Evolutionary conservation across 495 filamentous ascomycete genomes (phyloP).

Genomic region (Paragyromitra xinjiangensis): DNA sequence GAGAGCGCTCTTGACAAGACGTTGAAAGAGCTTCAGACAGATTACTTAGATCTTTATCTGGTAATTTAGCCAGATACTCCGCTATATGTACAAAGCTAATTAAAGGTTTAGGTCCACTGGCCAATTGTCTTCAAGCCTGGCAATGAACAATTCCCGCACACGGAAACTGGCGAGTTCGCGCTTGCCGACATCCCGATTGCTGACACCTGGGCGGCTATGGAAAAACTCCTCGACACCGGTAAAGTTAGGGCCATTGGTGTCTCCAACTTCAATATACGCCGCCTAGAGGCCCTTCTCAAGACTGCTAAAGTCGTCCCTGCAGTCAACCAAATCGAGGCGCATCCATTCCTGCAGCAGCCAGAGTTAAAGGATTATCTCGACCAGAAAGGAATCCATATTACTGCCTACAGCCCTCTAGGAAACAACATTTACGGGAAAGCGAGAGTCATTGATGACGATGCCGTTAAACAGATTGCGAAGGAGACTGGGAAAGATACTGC

Average conservation of each 20-base stretch:
- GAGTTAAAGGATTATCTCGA: conserved; percentile 63
- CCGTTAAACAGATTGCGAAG: conserved; percentile 61
- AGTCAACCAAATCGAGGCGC: conserved; percentile 94
- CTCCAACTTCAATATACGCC: conserved; percentile 79
- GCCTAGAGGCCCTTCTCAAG: conserved; percentile 76
- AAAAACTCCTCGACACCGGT: conserved; percentile 71
- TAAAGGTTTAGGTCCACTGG: conserved; percentile 70
- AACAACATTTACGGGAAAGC: conserved; percentile 65
- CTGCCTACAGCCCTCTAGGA: conserved; percentile 70
- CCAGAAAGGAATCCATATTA: conserved; percentile 65
- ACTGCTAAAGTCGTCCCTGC: conserved; percentile 74
- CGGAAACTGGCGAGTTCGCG: conserved; percentile 27
- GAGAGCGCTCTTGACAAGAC: conserved; percentile 74
- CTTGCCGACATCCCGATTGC: conserved; percentile 58
- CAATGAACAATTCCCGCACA: conserved; percentile 51
- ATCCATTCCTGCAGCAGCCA: conserved; percentile 75
- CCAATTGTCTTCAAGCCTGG: conserved; percentile 71
- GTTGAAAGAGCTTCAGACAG: conserved; percentile 73
- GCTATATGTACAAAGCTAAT: background rate
- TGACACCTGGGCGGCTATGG: conserved; percentile 82
- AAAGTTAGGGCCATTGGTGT: conserved; percentile 83
- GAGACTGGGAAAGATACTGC: conserved; percentile 62
- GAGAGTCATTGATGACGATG: conserved; percentile 61
- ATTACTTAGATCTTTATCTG: conserved; percentile 85
- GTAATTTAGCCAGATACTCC: conserved; percentile 55